phyloP scores from a whole-genome alignment of 2,329 filamentous ascomycete genomes.

The Ascochyta fabae region DNA sequence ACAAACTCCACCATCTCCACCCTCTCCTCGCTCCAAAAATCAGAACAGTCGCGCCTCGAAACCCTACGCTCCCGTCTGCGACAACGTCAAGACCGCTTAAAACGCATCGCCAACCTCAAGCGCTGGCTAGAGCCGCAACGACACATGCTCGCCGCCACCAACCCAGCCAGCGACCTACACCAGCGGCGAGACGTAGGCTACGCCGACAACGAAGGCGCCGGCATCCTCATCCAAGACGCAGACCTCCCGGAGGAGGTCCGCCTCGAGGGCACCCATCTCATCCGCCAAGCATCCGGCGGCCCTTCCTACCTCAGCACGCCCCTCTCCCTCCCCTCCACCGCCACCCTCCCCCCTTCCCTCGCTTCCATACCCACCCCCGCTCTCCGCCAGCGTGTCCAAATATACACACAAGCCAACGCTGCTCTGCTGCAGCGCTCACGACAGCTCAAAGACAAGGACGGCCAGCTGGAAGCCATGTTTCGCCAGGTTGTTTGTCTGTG shows the following conservation, averaged over 20 bases:
- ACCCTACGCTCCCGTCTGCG: constrained; percentile 70
- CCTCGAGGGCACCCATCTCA: constrained; percentile 39
- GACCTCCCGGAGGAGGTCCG: constrained; percentile 39
- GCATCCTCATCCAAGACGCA: constrained; percentile 34
- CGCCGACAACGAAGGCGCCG: constrained; percentile 52
- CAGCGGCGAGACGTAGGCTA: constrained; percentile 53
- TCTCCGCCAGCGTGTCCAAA: constrained; percentile 71
- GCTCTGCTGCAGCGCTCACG: constrained; percentile 71
- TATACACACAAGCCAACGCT: constrained; percentile 73
- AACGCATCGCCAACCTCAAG: constrained; percentile 79
- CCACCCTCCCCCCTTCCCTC: constrained; percentile 47
- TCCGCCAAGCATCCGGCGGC: constrained; percentile 39
- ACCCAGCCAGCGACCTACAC: constrained; percentile 52
- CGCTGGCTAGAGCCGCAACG: constrained; percentile 76
- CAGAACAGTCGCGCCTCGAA: constrained; percentile 77
- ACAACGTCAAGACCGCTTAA: constrained; percentile 66
- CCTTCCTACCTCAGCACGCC: constrained; percentile 38
- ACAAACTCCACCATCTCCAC: constrained; percentile 82
- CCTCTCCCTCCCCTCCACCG: constrained; percentile 35
- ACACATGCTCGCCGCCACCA: constrained; percentile 55
- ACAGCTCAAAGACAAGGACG: constrained; percentile 77
- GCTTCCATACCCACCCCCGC: constrained; percentile 38
- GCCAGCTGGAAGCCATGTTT: constrained; percentile 86
- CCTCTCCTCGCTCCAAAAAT: constrained; percentile 77
- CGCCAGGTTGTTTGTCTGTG: constrained; percentile 86